Evolutionary conservation across 2,329 filamentous ascomycete genomes (phyloP).

Genomic region (Aspergillus pseudoglaucus): DNA sequence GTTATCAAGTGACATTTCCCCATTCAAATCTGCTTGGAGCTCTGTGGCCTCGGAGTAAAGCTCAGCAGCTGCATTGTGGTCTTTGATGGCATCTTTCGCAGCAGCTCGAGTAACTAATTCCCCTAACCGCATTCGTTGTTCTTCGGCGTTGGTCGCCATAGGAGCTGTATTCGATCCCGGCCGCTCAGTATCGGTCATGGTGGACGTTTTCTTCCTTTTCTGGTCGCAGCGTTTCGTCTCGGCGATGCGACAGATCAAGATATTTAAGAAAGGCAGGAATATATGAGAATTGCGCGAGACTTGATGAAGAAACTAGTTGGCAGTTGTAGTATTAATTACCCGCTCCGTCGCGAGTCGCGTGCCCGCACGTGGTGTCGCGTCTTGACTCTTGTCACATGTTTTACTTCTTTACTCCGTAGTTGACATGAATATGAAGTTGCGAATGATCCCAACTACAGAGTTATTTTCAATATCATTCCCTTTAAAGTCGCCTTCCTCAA

Average conservation of each 20-base stretch:
- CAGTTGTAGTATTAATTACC: background rate
- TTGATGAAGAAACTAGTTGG: conserved; percentile 4
- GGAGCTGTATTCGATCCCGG: conserved; percentile 11
- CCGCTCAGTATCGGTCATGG: conserved; percentile 20
- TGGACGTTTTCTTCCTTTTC: conserved; percentile 1
- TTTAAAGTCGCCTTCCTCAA: background rate
- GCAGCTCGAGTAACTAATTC: conserved; percentile 75
- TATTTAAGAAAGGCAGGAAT: conserved; percentile 1
- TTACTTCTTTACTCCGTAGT: background rate
- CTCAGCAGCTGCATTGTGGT: conserved; percentile 79
- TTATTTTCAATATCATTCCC: too few species aligned
- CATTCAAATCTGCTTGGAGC: conserved; percentile 84
- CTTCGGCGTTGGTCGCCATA: conserved; percentile 17
- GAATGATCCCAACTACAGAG: background rate
- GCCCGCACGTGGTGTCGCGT: conserved; percentile 11
- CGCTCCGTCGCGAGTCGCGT: conserved; percentile 10
- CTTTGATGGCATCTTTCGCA: conserved; percentile 80
- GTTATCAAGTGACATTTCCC: conserved; percentile 84
- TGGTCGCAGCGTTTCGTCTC: background rate
- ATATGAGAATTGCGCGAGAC: background rate
- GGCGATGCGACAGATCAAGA: background rate
- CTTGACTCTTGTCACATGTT: background rate
- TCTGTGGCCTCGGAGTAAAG: conserved; percentile 83
- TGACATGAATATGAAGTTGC: background rate
- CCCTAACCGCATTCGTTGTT: conserved; percentile 58